Base-by-base conservation (phyloP, 192 early-diverging fungal genomes). In the Spizellomyces sp. region DNA sequence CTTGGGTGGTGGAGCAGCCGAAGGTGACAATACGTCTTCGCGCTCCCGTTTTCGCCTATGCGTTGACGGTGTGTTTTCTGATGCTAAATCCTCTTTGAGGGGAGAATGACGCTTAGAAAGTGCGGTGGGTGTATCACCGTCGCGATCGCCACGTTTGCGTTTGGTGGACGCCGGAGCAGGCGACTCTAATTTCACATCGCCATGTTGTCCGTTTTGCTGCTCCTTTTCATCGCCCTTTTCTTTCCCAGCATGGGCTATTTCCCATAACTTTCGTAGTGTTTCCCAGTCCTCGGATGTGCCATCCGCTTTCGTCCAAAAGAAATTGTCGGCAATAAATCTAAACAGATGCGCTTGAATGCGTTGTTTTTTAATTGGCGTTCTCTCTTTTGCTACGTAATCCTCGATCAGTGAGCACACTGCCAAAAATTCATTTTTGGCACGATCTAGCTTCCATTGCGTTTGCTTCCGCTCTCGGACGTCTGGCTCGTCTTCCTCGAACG, bases 241-340 rank as follows among this genome's bases (percentile, higher is more conserved):
- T 19, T 54, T 54, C 50, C 17, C 50, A 54, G 50, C 50, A 12
- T n/a, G 12, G 14, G 50, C 50, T n/a, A 19, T 54, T 27, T 61
- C 59, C 66, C 66, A 67, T 21, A 22, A 59, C 52, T 56, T 17
- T 9, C 27, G 10, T 52, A 72, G 44, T 6, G 19, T 27, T 36
- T 22, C n/a, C 70, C 70, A 72, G 10, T 63, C 48, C 50, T 63
- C 17, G 7, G 12, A 12, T 43, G 12, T 27, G 4, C 70, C 70
- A 22, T 63, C 52, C 17, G 41, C 48, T 9, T 64, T 41, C 19
- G 9, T 21, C 15, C 8, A 55, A 36, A 64, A 55, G 41, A 63
- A 60, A 27, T 72, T 55, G 15, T 72, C 70, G 6, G 70, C 70
- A 17, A 72, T 15, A 44, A 63, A 72, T 9, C 54, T 27, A 22